Evolutionary conservation across 495 filamentous ascomycete species (phyloP), one percentile per base, ranked within the genome.

Genomic region (Tuber magnatum): DNA sequence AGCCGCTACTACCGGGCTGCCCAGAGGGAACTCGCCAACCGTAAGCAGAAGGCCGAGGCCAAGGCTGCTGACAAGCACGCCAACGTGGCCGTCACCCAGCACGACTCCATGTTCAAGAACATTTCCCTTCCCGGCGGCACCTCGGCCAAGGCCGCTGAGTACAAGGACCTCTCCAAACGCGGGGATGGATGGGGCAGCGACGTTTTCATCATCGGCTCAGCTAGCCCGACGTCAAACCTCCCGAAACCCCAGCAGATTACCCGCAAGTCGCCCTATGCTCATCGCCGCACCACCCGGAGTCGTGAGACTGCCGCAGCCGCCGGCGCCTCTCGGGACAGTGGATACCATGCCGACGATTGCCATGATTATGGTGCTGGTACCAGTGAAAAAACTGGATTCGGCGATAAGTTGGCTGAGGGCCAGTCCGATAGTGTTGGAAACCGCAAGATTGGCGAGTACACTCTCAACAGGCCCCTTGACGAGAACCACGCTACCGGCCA

Each of bases 161-260:
- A 94, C 87, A 93, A 90, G 84, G 90, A 97, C 68, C 86, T 97
- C 56, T 92, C 95, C 22, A 85, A 86, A 73, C 93, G 93, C 87
- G 95, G 96, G 71, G 91, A 97, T 79, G 91, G 90, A 83, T 99
- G 95, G 95, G 91, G 97, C 85, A 94, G 91, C 42, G 93, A 96
- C 43, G 89, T 99, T 81, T 99, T 99, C 87, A 90, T 88, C 80
- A 91, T 98, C 76, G 96, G 95, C 72, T 86, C 84, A n/a, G 93
- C 94, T 10, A 80, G 87, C 7, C 89, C 91, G 85, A 91, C 92
- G 22, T 86, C 84, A 46, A 87, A 91, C 80, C 88, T 97, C 69
- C 92, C 93, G 7, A 80, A 84, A 71, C 84, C 89, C n/a, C 86
- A 87, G 0, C 73, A 86, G 69, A 86, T 97, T 51, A 88, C 86